Evolutionary conservation across 768 basidiomycete genomes (phyloP), one percentile per base, ranked within the genome.

Genomic region (Phallus indusiatus): DNA sequence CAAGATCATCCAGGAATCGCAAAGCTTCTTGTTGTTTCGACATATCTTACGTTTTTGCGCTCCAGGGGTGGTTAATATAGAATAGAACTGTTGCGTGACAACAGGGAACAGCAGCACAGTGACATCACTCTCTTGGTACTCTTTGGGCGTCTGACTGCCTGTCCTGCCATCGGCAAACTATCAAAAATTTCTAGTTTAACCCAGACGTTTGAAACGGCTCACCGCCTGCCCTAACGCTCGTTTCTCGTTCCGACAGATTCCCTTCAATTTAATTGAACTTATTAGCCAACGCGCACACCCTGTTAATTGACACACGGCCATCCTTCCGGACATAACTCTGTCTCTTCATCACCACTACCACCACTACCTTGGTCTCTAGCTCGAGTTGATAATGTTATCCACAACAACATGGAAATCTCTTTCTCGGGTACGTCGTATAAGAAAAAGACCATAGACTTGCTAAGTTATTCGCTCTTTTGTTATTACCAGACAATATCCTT

Each of bases 1-100:
- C 94, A 53, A 98, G 87, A 68, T 95, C 93, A 67, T 96, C 92
- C 49, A 98, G 85, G 73, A 98, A 86, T 67, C 86, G 87, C 20
- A 94, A 84, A 20, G 91, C 95, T 71, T 98, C 94, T 67, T 88
- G 80, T 61, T 88, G 83, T 68, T 89, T 90, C 28, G 86, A 85
- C 72, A 87, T 90, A 51, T 84, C 72, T 69, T 78, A 80, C n/a
- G n/a, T n/a, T n/a, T n/a, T n/a, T n/a, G n/a, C n/a, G n/a, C n/a
- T n/a, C n/a, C n/a, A n/a, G n/a, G n/a, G 28, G 70, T 67, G 35
- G 73, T 35, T 74, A 76, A 78, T 3, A 54, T 51, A 53, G 10
- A 12, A 18, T 16, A 16, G 24, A 16, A 35, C 51, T 14, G 12
- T 18, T 42, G 14, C 42, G n/a, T n/a, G 12, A 14, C 42, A n/a